A percentile compares a stretch with the other conserved stretches of the same genome.
Conservation (phyloP, 805 yeast genomes). For the Lipomyces japonicus region DNA sequence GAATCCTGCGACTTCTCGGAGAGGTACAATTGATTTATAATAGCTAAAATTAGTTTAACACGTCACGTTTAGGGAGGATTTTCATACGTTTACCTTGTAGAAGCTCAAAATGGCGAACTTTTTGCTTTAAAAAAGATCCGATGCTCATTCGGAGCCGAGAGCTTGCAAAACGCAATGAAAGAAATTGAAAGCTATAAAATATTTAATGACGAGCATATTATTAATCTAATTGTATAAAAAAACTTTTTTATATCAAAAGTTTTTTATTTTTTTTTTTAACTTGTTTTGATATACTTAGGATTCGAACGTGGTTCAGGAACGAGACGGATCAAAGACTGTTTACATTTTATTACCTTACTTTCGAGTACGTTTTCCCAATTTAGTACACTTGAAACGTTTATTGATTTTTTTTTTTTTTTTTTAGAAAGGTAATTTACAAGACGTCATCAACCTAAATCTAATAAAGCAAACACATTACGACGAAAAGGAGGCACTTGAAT, state of each 20-base stretch:
- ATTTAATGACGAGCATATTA: conserved; percentile 64
- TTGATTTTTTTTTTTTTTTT: too few species aligned
- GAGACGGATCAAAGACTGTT: conserved; percentile 74
- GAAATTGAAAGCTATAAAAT: conserved; percentile 74
- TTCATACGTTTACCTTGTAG: conserved; percentile 78
- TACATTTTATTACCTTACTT: conserved; percentile 76
- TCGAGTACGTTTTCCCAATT: conserved; percentile 3
- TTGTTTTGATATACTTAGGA: conserved; percentile 41
- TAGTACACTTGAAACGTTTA: not conserved
- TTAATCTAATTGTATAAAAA: conserved; percentile 47
- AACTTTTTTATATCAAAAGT: not conserved
- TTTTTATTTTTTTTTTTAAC: not conserved
- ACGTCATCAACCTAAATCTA: conserved; percentile 62
- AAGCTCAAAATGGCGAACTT: conserved; percentile 43
- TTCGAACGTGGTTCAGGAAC: conserved; percentile 65
- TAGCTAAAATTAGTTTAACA: not conserved
- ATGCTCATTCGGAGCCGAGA: conserved; percentile 81
- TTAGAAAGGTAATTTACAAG: conserved; percentile 69
- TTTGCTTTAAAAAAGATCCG: conserved; percentile 82
- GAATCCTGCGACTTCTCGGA: conserved; percentile 68
- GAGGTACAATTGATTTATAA: conserved; percentile 44
- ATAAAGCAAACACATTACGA: conserved; percentile 52
- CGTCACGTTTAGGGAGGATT: conserved; percentile 59
- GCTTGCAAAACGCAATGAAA: conserved; percentile 65
- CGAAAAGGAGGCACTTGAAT: conserved; percentile 59